Evolutionary conservation across 1,139 yeast species (phyloP).

Genomic region (Schizosaccharomyces versatilis): DNA sequence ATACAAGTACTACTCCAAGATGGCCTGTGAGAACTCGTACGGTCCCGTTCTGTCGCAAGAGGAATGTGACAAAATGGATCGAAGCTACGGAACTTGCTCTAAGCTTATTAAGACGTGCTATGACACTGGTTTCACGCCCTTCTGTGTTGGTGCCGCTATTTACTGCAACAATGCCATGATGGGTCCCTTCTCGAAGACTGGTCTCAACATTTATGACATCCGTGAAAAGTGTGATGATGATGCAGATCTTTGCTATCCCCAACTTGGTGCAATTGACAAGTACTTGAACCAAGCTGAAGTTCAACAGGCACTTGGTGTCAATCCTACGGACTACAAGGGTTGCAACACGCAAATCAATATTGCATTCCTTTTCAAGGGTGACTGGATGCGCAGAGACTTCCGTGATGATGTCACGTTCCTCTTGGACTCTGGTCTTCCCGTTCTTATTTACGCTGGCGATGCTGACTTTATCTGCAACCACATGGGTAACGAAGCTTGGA

Average conservation of each 20-base stretch:
- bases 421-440: slow-evolving; percentile 35
- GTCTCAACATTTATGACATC: slow-evolving; percentile 76
- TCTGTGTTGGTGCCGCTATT: slow-evolving; percentile 82
- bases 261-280: slow-evolving; percentile 39
- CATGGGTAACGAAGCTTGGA: slow-evolving; percentile 73
- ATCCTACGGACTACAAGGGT: slow-evolving; percentile 58
- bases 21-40: slow-evolving; percentile 44
- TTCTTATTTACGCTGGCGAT: slow-evolving; percentile 69
- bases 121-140: slow-evolving; percentile 51
- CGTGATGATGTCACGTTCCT: slow-evolving; percentile 19
- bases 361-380: slow-evolving; percentile 68
- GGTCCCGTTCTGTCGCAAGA: slow-evolving; percentile 66
- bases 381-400: slow-evolving; percentile 69
- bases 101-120: slow-evolving; percentile 65
- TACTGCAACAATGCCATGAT: slow-evolving; percentile 61
- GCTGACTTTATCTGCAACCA: slow-evolving; percentile 79
- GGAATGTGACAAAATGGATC: slow-evolving; percentile 57
- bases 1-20: slow-evolving; percentile 72
- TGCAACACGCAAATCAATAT: slow-evolving; percentile 73
- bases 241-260: slow-evolving; percentile 48
- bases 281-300: slow-evolving; percentile 50
- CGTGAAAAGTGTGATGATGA: slow-evolving; percentile 68
- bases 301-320: slow-evolving; percentile 73
- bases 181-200: slow-evolving; percentile 76
- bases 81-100: slow-evolving; percentile 58